Conservation (phyloP, 345 rosid genomes). For the Citrus unshiu region DNA sequence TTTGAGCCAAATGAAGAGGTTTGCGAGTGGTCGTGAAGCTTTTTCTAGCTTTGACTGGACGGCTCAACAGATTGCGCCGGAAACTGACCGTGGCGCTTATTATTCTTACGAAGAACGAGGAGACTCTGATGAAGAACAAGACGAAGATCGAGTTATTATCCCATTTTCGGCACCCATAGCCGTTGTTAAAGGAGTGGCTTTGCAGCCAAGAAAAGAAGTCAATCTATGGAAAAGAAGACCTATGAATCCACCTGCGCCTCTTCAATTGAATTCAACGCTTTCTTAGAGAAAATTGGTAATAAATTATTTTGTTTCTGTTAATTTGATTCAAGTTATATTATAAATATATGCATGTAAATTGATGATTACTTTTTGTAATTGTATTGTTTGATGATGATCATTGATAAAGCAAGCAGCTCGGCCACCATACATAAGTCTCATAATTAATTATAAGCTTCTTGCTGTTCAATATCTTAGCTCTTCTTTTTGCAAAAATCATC, state of each 20-base stretch:
- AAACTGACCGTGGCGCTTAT: conserved; percentile 33
- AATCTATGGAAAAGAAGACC: conserved; percentile 93
- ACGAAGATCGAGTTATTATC: conserved; percentile 35
- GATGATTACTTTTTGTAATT: neutral
- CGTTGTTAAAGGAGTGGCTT: conserved; percentile 27
- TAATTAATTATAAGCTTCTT: no score
- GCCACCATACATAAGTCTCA: no score
- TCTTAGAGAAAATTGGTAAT: conserved; percentile 4
- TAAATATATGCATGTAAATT: neutral
- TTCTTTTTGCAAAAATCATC: neutral
- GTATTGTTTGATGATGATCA: neutral
- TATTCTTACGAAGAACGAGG: conserved; percentile 50
- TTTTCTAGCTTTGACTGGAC: conserved; percentile 63
- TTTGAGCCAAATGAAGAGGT: conserved; percentile 76
- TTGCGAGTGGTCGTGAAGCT: conserved; percentile 66
- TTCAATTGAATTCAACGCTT: conserved; percentile 37
- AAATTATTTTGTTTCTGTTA: neutral
- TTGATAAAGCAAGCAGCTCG: no score
- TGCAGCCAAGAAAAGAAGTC: conserved; percentile 65
- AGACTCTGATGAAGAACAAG: conserved; percentile 19
- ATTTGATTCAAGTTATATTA: neutral
- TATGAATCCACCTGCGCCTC: conserved; percentile 70
- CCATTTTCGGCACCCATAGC: conserved; percentile 77
- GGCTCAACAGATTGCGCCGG: conserved; percentile 49
- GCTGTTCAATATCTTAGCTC: no score